phyloP scores from a whole-genome alignment of 179 eudicot genomes.

The Dionaea muscipula region DNA sequence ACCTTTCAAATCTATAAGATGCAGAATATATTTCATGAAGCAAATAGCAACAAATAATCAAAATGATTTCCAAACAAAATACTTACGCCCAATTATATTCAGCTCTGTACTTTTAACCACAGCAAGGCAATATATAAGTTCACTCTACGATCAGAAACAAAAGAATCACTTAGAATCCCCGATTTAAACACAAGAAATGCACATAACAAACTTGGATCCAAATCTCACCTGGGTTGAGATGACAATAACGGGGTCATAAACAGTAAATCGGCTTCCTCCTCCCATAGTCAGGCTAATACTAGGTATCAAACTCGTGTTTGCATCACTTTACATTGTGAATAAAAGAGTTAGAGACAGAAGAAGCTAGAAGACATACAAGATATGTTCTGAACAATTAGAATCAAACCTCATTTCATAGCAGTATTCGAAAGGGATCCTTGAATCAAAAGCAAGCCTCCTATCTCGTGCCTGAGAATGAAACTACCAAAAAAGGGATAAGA shows the following conservation, averaged over 20 bases:
- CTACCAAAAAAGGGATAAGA: slow-evolving; percentile 20
- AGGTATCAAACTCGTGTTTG: slow-evolving; percentile 51
- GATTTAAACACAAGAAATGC: slow-evolving; percentile 1
- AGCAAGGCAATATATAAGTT: slow-evolving; percentile 78
- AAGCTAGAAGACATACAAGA: slow-evolving; percentile 8
- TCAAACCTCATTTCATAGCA: slow-evolving; percentile 61
- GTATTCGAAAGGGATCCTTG: slow-evolving; percentile 69
- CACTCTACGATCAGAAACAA: slow-evolving; percentile 35
- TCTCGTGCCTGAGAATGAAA: slow-evolving; percentile 50
- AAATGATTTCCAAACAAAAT: slow-evolving; percentile 8
- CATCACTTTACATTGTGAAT: slow-evolving; percentile 28
- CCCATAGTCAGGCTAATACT: slow-evolving; percentile 42
- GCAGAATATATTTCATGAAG: background rate
- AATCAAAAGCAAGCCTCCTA: slow-evolving; percentile 40
- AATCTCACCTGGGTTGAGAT: slow-evolving; percentile 46
- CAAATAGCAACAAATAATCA: background rate
- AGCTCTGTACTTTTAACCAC: slow-evolving; percentile 54
- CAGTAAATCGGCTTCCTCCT: slow-evolving; percentile 42
- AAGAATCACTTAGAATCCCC: slow-evolving; percentile 3
- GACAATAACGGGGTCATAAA: slow-evolving; percentile 60
- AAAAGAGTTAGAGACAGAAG: background rate
- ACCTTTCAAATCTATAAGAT: background rate
- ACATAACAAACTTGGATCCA: background rate
- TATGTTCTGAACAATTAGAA: slow-evolving; percentile 2
- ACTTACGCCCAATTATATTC: slow-evolving; percentile 84